A percentile compares a stretch with the other conserved stretches of the same genome.
Evolutionary conservation across 2,329 filamentous ascomycete species (phyloP).

Genomic region (Hypoxylon sp.): DNA sequence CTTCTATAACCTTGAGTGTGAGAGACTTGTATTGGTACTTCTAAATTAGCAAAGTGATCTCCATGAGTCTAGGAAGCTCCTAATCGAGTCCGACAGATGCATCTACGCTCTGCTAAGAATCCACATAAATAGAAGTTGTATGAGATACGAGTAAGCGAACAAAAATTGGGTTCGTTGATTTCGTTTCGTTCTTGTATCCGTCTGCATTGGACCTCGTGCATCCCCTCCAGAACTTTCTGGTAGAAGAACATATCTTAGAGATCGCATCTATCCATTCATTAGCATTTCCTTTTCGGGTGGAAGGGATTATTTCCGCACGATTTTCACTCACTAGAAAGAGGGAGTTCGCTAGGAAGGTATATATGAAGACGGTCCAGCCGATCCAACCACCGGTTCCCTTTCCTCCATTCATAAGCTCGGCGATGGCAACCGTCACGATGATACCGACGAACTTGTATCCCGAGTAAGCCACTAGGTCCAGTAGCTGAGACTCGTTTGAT

Average conservation of each 20-base stretch:
- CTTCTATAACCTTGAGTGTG: constrained; percentile 9
- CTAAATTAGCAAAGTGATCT: not conserved
- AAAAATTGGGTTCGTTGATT: constrained; percentile 92
- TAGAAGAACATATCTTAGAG: constrained; percentile 93
- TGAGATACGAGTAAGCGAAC: constrained; percentile 93
- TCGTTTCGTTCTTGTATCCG: constrained; percentile 85
- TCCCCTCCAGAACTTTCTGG: constrained; percentile 82
- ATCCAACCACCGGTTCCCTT: constrained; percentile 89
- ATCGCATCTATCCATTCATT: constrained; percentile 78
- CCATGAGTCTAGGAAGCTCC: not conserved
- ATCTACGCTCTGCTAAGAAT: constrained; percentile 63
- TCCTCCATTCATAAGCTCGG: constrained; percentile 83
- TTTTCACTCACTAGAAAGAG: constrained; percentile 84
- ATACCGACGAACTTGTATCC: constrained; percentile 99
- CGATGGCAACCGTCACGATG: constrained; percentile 86
- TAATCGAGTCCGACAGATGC: not conserved
- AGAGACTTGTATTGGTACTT: not conserved
- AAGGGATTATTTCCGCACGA: not conserved
- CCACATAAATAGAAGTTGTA: constrained; percentile 98
- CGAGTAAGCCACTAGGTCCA: constrained; percentile 95
- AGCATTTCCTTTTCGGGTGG: constrained; percentile 16
- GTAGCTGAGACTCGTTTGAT: constrained; percentile 91
- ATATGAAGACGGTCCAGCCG: constrained; percentile 89
- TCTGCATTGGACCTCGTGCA: constrained; percentile 74
- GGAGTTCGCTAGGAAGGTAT: constrained; percentile 94